phyloP scores from a whole-genome alignment of 148 eudicot genomes.

The Heliamphora exappendiculata region DNA sequence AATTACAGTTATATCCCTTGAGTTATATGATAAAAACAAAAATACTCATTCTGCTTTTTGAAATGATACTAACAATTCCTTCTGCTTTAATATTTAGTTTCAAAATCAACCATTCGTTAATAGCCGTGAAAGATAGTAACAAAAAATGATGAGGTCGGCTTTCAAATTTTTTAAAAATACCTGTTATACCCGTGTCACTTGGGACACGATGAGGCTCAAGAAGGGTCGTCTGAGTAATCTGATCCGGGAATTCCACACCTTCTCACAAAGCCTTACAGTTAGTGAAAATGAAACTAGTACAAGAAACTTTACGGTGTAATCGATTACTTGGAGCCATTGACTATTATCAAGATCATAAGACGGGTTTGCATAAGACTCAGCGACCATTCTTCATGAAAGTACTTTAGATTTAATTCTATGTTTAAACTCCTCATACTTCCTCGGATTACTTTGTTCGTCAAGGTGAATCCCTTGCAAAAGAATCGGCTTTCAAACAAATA shows the following conservation, averaged over 20 bases:
- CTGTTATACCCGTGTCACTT: too few relatives aligned
- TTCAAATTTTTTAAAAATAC: too few relatives aligned
- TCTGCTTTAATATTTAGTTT: too few relatives aligned
- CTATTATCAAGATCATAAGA: conserved; percentile 48
- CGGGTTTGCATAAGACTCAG: conserved; percentile 32
- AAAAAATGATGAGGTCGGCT: too few relatives aligned
- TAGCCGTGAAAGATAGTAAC: too few relatives aligned
- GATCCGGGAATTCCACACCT: conserved; percentile 68
- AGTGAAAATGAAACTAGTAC: conserved; percentile 55
- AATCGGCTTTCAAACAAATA: conserved; percentile 27
- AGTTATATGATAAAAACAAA: too few relatives aligned
- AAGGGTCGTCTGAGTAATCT: conserved; percentile 40
- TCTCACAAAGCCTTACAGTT: conserved; percentile 62
- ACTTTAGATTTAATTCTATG: conserved; percentile 44
- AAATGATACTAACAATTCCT: too few relatives aligned
- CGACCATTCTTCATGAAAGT: conserved; percentile 49
- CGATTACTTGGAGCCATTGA: conserved; percentile 47
- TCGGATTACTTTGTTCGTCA: conserved; percentile 41
- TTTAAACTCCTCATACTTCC: conserved; percentile 77
- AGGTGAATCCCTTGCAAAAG: conserved; percentile 62
- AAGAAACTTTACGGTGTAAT: conserved; percentile 62
- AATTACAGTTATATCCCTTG: too few relatives aligned
- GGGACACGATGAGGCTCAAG: conserved; percentile 52
- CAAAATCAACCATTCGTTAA: too few relatives aligned
- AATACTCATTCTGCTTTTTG: too few relatives aligned